Evolutionary conservation across 495 filamentous ascomycete species (phyloP).

Genomic region (Chaetomidium leptoderma): DNA sequence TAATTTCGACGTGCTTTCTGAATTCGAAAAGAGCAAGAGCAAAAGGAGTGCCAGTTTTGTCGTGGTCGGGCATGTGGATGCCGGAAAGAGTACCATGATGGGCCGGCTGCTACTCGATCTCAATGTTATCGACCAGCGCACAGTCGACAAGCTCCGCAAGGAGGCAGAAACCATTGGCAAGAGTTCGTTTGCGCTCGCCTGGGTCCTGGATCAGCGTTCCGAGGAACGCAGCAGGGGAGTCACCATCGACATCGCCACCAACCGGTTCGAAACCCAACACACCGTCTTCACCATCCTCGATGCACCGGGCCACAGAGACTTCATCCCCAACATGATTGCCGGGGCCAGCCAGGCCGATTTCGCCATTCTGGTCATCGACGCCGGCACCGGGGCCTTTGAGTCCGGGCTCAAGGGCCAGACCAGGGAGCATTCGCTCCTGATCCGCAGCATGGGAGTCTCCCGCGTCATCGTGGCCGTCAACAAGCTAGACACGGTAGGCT

Average conservation of each 20-base stretch:
- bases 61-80: constrained; percentile 95
- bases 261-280: constrained; percentile 82
- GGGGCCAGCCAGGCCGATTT: constrained; percentile 95
- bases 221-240: constrained; percentile 87
- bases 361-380: constrained; percentile 89
- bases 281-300: constrained; percentile 92
- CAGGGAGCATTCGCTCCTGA: constrained; percentile 83
- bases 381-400: constrained; percentile 83
- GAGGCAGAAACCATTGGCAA: constrained; percentile 92
- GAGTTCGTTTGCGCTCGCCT: constrained; percentile 90
- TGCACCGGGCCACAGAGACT: constrained; percentile 90
- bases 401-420: constrained; percentile 91
- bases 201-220: constrained; percentile 86
- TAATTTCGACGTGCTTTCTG: constrained; percentile 77
- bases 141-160: constrained; percentile 78
- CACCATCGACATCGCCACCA: constrained; percentile 95
- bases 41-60: constrained; percentile 92
- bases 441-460: constrained; percentile 88
- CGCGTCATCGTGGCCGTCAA: constrained; percentile 87
- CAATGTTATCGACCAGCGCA: constrained; percentile 78
- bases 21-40: constrained; percentile 66
- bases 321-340: constrained; percentile 98
- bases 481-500: constrained; percentile 82
- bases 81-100: constrained; percentile 97
- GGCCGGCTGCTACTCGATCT: constrained; percentile 87